A percentile compares a stretch with the other conserved stretches of the same genome.
Evolutionary conservation across 2,329 filamentous ascomycete species (phyloP).

Genomic region (Chrysosporium queenslandicum): DNA sequence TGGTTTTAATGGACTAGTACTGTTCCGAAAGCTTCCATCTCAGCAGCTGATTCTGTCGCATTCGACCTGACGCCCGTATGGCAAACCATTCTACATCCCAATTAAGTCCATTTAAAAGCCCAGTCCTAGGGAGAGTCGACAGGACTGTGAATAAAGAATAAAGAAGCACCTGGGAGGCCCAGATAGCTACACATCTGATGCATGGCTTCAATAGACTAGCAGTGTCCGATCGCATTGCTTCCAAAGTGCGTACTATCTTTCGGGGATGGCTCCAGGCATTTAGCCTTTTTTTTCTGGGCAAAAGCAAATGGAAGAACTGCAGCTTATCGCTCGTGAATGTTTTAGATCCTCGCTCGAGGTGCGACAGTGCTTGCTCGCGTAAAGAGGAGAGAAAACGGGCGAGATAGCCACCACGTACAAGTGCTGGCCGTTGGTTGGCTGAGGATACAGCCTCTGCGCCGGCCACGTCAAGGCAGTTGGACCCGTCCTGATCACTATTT

Average conservation of each 20-base stretch:
- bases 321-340: no score
- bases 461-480: slow-evolving; percentile 26
- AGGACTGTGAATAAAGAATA: neutral
- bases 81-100: neutral
- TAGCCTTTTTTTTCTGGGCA: neutral
- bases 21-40: no score
- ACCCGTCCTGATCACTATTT: slow-evolving; percentile 10
- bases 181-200: neutral
- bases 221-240: neutral
- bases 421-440: slow-evolving; percentile 20
- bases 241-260: neutral
- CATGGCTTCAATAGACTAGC: neutral
- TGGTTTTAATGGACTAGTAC: no score
- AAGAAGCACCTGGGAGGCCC: neutral
- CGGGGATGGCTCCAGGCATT: neutral
- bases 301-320: neutral
- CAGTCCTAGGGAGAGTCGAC: neutral
- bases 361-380: neutral
- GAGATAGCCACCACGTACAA: slow-evolving; percentile 15
- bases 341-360: neutral
- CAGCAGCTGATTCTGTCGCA: neutral
- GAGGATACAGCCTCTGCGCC: slow-evolving; percentile 19
- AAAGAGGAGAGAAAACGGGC: slow-evolving; percentile 1
- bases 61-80: neutral
- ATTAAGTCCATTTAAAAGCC: neutral